Evolutionary conservation across 169 alveolate genomes (phyloP), one percentile per base, ranked within the genome.

Genomic region (Fabrea salina): DNA sequence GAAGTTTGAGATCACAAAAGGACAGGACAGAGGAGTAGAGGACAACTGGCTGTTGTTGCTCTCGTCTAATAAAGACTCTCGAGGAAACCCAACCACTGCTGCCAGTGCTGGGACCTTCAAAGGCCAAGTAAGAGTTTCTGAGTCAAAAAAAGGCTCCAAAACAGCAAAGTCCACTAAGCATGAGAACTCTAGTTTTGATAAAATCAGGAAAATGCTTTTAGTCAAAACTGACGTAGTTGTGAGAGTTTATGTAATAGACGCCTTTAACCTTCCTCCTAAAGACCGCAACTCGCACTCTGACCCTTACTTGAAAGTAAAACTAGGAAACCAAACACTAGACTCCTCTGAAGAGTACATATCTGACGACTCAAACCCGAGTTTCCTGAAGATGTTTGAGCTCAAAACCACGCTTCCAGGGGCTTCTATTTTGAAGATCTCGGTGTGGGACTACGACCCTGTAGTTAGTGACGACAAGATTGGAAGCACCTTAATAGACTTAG

Each of bases 381-480:
- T 89, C 83, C 82, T 82, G 51, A 75, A 87, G 72, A 47, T 70
- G 39, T 83, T 75, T 39, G 92, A 89, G 35, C 82, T 91, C 51
- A 67, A 80, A 39, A 75, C 92, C 2, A 57, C 43, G 6, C 85
- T 91, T 67, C 96, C 96, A n/a, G 96, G 96, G 3, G 84, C 86
- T 41, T 78, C 86, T 27, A 82, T 87, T 5, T 50, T 91, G 1
- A 58, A 68, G 27, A 67, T 91, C 19, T 80, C 86, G 70, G 90
- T 88, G 0, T 68, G 78, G 61, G 96, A 91, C 75, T 80, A 82
- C 58, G 91, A 91, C 66, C 84, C 84, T 39, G 57, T 91, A 19
- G 85, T 91, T 71, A 88, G 83, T 19, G 93, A 91, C 71, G 92
- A 88, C 56, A 71, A 82, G 43, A 91, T 91, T 19, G 96, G 96